A percentile compares a stretch with the other conserved stretches of the same genome.
Conservation (phyloP, 345 rosid species). For the Eucalyptus brandiana region DNA sequence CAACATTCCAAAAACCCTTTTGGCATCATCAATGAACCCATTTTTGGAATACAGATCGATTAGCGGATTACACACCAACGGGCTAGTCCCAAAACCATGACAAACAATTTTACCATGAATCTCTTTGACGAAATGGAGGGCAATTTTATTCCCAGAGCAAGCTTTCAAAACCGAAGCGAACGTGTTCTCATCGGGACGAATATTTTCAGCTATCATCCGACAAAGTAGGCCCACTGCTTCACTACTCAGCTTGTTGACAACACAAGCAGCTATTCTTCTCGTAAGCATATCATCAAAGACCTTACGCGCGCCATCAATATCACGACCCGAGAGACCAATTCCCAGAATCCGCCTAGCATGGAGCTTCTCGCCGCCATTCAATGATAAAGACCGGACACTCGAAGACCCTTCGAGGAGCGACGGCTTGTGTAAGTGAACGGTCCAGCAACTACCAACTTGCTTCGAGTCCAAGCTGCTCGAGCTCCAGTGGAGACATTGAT, state of each 20-base stretch:
- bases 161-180: conserved; percentile 35
- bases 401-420: neutral
- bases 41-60: conserved; percentile 59
- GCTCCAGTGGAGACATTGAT: neutral
- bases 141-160: conserved; percentile 15
- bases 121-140: conserved; percentile 24
- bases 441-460: neutral
- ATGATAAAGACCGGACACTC: neutral
- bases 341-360: neutral
- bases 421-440: neutral
- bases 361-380: neutral
- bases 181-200: conserved; percentile 29
- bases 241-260: conserved; percentile 14
- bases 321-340: neutral
- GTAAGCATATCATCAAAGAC: conserved; percentile 63
- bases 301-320: conserved; percentile 19
- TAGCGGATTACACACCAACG: conserved; percentile 47
- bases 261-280: conserved; percentile 31
- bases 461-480: neutral
- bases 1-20: conserved; percentile 46
- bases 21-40: conserved; percentile 36
- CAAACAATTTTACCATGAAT: conserved; percentile 57
- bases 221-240: conserved; percentile 16
- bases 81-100: conserved; percentile 38
- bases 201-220: conserved; percentile 31